Base-by-base conservation (phyloP, 2,329 filamentous ascomycete species). In the Cercospora zeae-maydis region DNA sequence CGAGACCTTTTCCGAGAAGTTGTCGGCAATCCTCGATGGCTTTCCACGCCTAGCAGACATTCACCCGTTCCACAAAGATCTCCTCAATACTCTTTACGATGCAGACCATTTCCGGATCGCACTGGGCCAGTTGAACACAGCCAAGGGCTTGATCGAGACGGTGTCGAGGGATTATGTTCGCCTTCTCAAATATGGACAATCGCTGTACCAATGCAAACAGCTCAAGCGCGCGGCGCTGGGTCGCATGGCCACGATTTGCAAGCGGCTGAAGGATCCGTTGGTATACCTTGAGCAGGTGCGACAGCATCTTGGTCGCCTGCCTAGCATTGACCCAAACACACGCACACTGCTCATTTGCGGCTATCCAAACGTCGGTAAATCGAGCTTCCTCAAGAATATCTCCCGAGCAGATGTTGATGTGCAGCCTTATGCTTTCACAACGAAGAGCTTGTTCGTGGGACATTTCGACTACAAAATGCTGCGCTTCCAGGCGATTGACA, bases 31-130 rank as follows among this genome's bases (percentile, higher is more conserved):
- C 74, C 87, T 98, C 74, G 91, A 96, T 77, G 91, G 90, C 72
- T 97, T 99, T 75, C 95, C 95, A 60, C 87, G 93, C 63, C 84
- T 99, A 59, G 88, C 92, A 76, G 95, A 99, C 76, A 93, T 97
- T 75, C 93, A 97, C 76, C 93, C 93, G 59, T 97, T 97, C 83
- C 93, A 89, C 81, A 88, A 90, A 80, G 88, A 92, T 79, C 82
- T 96, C 74, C 89, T 99, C 81, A 98, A 99, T 81, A 98, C 95
- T 19, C 88, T 99, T 51, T 99, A 98, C 83, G 93, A 97, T 86
- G 91, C 92, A 77, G 93, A 99, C 82, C 92, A 96, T 77, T 98
- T 98, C 83, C 88, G 90, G 72, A 98, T 99, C 73, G 95, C 96
- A 36, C 89, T 99, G 36, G 96, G 95, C 64, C 95, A 98, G 78